Conservation (phyloP, 805 yeast species). For the Allodekkera sacchari region DNA sequence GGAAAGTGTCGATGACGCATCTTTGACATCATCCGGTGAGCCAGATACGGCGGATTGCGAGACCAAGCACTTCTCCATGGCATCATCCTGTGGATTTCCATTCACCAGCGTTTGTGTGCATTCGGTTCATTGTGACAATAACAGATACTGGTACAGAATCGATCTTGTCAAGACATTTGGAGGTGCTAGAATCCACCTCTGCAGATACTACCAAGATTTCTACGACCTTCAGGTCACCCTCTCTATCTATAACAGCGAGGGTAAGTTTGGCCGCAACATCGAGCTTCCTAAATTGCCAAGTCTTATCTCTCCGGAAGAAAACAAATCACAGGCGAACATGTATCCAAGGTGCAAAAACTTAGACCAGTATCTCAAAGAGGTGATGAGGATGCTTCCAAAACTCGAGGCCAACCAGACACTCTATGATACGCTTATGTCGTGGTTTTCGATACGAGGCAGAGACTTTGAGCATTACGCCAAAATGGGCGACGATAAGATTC, state of each 20-base stretch:
- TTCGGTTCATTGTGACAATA: conserved; percentile 32
- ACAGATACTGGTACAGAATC: conserved; percentile 44
- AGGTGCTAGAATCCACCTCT: conserved; percentile 28
- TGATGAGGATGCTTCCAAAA: conserved; percentile 7
- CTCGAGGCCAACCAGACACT: conserved; percentile 2
- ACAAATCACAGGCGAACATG: conserved; percentile 21
- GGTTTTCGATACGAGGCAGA: conserved; percentile 2
- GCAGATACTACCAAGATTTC: conserved; percentile 45
- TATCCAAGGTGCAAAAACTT: conserved; percentile 31
- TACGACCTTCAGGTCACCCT: conserved; percentile 32
- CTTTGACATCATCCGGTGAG: conserved; percentile 1
- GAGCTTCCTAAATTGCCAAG: conserved; percentile 37
- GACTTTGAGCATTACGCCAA: conserved; percentile 24
- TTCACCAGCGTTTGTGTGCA: conserved; percentile 26
- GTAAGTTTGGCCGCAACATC: conserved; percentile 1
- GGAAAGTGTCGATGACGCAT: too few species aligned
- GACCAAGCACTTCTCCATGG: conserved; percentile 4
- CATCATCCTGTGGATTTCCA: conserved; percentile 1
- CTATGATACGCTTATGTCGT: conserved; percentile 1
- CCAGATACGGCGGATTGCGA: background rate
- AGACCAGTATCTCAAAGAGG: conserved; percentile 30
- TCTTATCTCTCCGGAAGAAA: conserved; percentile 32
- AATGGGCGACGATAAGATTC: conserved; percentile 14
- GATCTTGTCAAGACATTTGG: conserved; percentile 23
- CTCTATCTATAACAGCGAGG: conserved; percentile 4